Evolutionary conservation across 345 rosid genomes (phyloP), one percentile per base, ranked within the genome.

Genomic region (Eucalyptus polybractea): DNA sequence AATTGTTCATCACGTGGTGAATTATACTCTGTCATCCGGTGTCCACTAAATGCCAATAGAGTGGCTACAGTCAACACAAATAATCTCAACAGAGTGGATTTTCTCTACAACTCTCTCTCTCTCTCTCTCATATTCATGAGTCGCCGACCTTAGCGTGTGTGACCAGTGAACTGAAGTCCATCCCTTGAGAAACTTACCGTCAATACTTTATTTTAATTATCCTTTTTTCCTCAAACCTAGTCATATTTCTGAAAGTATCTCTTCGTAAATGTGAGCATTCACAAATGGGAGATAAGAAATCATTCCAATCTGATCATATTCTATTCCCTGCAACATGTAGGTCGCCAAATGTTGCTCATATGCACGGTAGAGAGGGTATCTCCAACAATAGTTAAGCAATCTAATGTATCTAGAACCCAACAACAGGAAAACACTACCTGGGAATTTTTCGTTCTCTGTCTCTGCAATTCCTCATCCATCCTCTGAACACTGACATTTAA

Each of bases 401-500:
- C 44, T 14, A 88, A 88, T 76, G 85, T 22, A 62, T 56, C 37
- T 22, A 45, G 29, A 29, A 13, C 44, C 29, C 42, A 31, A 86
- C 88, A 51, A 86, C 1, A 3, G 19, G 13, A 51, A 87, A 87
- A 54, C 60, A 37, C 40, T 53, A 94, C 99, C 99, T 95, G 96
- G 8, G 92, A 92, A 88, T 96, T 97, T 92, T 89, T 96, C 90
- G 90, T 90, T 90, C 92, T 98, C 89, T 92, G 98, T 94, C 91
- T 94, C 94, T 95, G 97, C 93, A 97, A 90, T 90, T 98, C 99
- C 90, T 97, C 99, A 49, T 92, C 89, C 90, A 97, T 89, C 94
- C 92, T 93, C 90, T 89, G 94, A 90, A 95, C 88, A 92, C 99
- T 95, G 94, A 80, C 83, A 95, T 89, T 86, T 90, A 87, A 93